Evolutionary conservation across 2,329 filamentous ascomycete genomes (phyloP), one percentile per base, ranked within the genome.

Genomic region (Trichothecium roseum): DNA sequence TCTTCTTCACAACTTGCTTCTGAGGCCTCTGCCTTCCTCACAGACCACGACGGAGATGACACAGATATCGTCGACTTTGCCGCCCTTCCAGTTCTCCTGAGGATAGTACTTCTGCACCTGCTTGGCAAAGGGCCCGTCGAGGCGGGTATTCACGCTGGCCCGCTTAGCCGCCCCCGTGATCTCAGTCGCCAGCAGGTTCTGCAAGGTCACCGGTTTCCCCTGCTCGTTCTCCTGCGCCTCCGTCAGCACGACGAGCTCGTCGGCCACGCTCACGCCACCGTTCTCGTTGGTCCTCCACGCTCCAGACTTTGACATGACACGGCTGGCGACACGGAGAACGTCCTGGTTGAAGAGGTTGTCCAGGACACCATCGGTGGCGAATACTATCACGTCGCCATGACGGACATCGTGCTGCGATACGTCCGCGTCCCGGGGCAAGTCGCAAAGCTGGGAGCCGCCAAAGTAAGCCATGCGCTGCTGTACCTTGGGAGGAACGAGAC

Each of bases 1-100:
- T 18, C 18, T 26, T 14, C 18, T 30, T 37, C 39, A 60, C 36
- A 60, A 42, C 43, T 60, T 60, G 51, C 55, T 57, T 40, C 47
- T 54, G 18, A 42, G 30, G 18, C 35, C 41, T 4, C 41, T 36
- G 14, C 39, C 32, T 14, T 79, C 74, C 45, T 88, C 80, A 8
- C 84, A 77, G 1, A 84, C 85, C 20, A 94, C 66, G 22, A 80
- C 76, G 12, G 88, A 79, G 34, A 98, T 67, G 4, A 86, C 86
- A 50, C 86, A 89, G 40, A 98, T 95, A 57, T 98, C 91, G 54
- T 98, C 91, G 15, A 93, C 75, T 59, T 98, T 98, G 35, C 91
- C 91, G 39, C 91, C 91, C 39, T 78, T 78, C 76, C 85, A 98
- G 39, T 78, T 75, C 57, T 96, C 89, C 27, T 80, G 68, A 0